phyloP scores from a whole-genome alignment of 1,139 yeast genomes.

The Suhomyces ambrosiae region DNA sequence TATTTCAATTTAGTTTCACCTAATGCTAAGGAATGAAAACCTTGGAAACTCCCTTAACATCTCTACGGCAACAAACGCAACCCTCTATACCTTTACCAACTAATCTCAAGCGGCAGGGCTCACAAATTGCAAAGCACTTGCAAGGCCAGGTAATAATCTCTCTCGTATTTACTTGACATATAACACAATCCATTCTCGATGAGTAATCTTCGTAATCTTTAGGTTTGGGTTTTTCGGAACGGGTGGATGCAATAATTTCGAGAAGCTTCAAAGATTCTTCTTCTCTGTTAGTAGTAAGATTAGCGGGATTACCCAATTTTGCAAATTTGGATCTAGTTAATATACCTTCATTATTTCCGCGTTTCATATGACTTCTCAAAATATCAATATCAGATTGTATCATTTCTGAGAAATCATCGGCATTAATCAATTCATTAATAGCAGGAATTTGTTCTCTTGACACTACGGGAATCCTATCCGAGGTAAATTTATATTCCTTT shows the following conservation, averaged over 20 bases:
- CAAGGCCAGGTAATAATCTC: conserved; percentile 93
- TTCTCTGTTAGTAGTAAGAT: no score
- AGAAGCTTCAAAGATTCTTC: conserved; percentile 27
- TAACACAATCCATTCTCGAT: conserved; percentile 60
- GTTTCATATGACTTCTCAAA: conserved; percentile 37
- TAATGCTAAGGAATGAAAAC: conserved; percentile 51
- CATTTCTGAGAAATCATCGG: conserved; percentile 33
- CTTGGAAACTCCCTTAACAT: conserved; percentile 59
- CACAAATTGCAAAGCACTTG: conserved; percentile 85
- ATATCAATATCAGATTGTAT: conserved; percentile 27
- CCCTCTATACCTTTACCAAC: conserved; percentile 74
- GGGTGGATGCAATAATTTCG: conserved; percentile 27
- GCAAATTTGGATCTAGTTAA: conserved; percentile 49
- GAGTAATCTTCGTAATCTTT: conserved; percentile 19
- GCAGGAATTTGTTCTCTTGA: conserved; percentile 9
- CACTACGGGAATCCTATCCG: conserved; percentile 1
- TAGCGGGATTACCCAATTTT: no score
- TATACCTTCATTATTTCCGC: conserved; percentile 18
- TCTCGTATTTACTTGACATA: conserved; percentile 75
- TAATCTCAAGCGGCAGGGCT: conserved; percentile 74
- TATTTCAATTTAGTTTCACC: neutral
- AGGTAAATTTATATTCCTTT: neutral
- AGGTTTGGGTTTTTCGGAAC: conserved; percentile 7
- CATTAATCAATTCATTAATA: conserved; percentile 33
- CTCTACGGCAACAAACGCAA: conserved; percentile 83